phyloP scores from a whole-genome alignment of 768 basidiomycete genomes.

The Lentinula sp. region DNA sequence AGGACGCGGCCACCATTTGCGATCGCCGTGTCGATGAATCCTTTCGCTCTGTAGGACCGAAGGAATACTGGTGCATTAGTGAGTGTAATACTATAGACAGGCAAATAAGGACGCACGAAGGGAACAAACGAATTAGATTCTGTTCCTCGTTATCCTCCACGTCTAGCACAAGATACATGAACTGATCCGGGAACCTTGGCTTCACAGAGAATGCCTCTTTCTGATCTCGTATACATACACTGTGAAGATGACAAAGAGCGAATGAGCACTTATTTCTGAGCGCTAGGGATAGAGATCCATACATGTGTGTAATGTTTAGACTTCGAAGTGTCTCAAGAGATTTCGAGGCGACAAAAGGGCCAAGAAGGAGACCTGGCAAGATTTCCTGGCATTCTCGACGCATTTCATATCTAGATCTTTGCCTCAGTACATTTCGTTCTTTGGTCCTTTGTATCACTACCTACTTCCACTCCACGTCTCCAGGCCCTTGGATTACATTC shows the following conservation, averaged over 20 bases:
- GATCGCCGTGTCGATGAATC: conserved; percentile 70
- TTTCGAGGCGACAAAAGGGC: conserved; percentile 87
- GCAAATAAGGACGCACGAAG: conserved; percentile 45
- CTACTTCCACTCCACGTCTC: conserved; percentile 81
- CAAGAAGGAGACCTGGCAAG: conserved; percentile 72
- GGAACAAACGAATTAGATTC: conserved; percentile 88
- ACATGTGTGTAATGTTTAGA: conserved; percentile 84
- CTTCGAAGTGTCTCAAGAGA: conserved; percentile 60
- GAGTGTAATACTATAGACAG: not conserved
- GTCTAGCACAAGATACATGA: conserved; percentile 75
- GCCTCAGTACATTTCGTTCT: not conserved
- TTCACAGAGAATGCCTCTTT: conserved; percentile 88
- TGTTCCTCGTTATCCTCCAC: conserved; percentile 93
- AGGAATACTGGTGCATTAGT: not conserved
- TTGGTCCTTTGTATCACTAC: conserved; percentile 15
- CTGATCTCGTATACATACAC: conserved; percentile 83
- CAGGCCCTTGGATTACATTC: conserved; percentile 69
- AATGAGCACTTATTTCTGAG: conserved; percentile 11
- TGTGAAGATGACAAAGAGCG: conserved; percentile 20
- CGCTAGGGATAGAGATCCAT: conserved; percentile 10
- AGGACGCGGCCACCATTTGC: conserved; percentile 63
- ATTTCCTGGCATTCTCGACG: conserved; percentile 93
- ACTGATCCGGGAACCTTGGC: conserved; percentile 76
- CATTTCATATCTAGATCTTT: conserved; percentile 76
- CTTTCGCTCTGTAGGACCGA: conserved; percentile 49